These are phyloP conservation scores for Hemisphaericaspora lyxosophila DNA, from an alignment of 1,139 yeast genomes.

Conservation along the genomic window DNA sequence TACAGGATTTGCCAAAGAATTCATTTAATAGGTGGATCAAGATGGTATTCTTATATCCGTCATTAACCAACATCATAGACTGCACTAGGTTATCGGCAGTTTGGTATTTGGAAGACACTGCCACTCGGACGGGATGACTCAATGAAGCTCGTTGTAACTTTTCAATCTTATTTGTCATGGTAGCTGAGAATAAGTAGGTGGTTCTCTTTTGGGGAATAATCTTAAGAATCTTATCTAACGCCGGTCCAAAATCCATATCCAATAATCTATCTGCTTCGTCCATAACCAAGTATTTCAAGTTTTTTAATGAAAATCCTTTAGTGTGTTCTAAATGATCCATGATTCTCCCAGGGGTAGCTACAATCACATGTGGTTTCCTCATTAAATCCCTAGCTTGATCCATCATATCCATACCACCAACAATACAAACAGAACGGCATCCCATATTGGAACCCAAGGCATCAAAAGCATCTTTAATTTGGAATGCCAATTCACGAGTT, in stretches of 20 bases:
- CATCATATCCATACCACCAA: slow-evolving; percentile 99
- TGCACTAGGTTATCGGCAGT: slow-evolving; percentile 93
- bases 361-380: slow-evolving; percentile 90
- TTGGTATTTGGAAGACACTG: slow-evolving; percentile 84
- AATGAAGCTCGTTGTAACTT: slow-evolving; percentile 92
- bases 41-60: slow-evolving; percentile 88
- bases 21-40: slow-evolving; percentile 82
- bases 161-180: slow-evolving; percentile 94
- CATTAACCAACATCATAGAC: slow-evolving; percentile 86
- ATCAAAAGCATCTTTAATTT: slow-evolving; percentile 92
- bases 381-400: slow-evolving; percentile 92
- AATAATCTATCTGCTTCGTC: slow-evolving; percentile 96
- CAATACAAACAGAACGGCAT: slow-evolving; percentile 78
- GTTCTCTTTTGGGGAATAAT: slow-evolving; percentile 84
- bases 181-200: slow-evolving; percentile 90
- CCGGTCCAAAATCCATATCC: slow-evolving; percentile 97
- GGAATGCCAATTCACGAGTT: slow-evolving; percentile 95
- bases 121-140: slow-evolving; percentile 84
- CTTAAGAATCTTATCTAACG: slow-evolving; percentile 79
- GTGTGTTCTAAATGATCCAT: slow-evolving; percentile 96
- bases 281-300: slow-evolving; percentile 81
- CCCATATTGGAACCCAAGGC: slow-evolving; percentile 93
- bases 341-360: slow-evolving; percentile 79
- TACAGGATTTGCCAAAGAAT: slow-evolving; percentile 79
- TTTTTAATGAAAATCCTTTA: slow-evolving; percentile 82